Base-by-base conservation (phyloP, 495 filamentous ascomycete species). In the Lasiosphaeria hispida region DNA sequence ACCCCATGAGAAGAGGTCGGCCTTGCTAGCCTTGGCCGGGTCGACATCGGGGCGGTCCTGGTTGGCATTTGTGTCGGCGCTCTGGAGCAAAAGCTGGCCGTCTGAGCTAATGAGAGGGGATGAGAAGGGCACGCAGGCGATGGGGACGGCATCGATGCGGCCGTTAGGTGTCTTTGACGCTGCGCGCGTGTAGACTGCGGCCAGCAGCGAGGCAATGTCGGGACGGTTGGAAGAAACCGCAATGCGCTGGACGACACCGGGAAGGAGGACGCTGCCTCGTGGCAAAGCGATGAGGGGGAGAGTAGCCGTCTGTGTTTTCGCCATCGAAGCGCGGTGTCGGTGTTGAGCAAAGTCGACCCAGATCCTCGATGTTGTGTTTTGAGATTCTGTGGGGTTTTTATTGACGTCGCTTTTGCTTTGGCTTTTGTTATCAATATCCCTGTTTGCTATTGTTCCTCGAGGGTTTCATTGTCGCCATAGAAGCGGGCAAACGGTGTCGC, bases 121-220 rank as follows among this genome's bases (percentile, higher is more conserved):
- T 53, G 76, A 83, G 52, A 95, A 78, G 37, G 92, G 92, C 61
- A 96, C 80, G 72, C 92, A 96, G 57, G 85, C 87, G 61, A 96
- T 84, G 39, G 85, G 84, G 58, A 94, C 82, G 53, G 80, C 70
- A 57, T 82, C 83, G 65, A 83, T 77, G 17, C 79, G 76, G 47
- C 79, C 79, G 62, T 87, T 86, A 7, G 84, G 81, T 37, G 81
- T 85, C 53, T 82, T 82, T 35, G 82, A 80, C 17, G 83, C 79
- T 15, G 84, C 81, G 44, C 82, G 83, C 51, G 85, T 84, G 66
- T 91, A 88, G 44, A 94, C 78, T 39, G 86, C 83, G 7, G 89
- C 86, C 13, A 96, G 84, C 36, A 97, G 77, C 53, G 91, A 87
- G 42, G 87, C 84, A 55, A 96, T 84, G 68, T 97, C 92, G 34